phyloP scores from a whole-genome alignment of 106 monocot genomes.

The Allium cepa region DNA sequence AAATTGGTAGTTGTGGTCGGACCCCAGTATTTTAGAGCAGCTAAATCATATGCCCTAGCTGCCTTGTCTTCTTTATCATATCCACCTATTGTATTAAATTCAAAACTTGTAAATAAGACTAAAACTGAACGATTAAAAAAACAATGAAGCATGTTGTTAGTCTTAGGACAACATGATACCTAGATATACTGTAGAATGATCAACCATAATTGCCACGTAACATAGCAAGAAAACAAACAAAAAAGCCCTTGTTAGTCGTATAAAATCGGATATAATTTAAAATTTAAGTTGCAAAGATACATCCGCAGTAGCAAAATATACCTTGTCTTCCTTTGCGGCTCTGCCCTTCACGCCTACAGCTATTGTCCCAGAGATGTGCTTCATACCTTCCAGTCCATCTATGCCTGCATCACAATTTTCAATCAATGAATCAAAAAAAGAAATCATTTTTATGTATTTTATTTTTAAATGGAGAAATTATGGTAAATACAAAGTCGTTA shows the following conservation, averaged over 20 bases:
- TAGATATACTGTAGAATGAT: conserved; percentile 36
- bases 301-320: neutral
- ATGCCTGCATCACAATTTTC: conserved; percentile 44
- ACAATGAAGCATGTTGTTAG: neutral
- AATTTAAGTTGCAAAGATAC: no score
- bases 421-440: neutral
- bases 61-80: conserved; percentile 99
- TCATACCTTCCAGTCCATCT: conserved; percentile 98
- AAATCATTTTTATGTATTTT: neutral
- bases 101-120: neutral
- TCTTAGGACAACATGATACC: conserved; percentile 8
- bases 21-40: conserved; percentile 98
- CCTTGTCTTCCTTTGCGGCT: conserved; percentile 97
- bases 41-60: conserved; percentile 94
- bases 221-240: neutral
- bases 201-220: neutral
- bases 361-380: conserved; percentile 97
- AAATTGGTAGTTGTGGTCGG: conserved; percentile 93
- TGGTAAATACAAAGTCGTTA: no score
- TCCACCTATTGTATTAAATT: conserved; percentile 37
- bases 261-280: no score
- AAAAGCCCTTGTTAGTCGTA: conserved; percentile 5
- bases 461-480: no score
- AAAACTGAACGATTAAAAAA: neutral
- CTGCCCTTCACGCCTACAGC: conserved; percentile 91